Evolutionary conservation across 2,329 filamentous ascomycete species (phyloP), one percentile per base, ranked within the genome.

Genomic region (Albifimbria verrucaria): DNA sequence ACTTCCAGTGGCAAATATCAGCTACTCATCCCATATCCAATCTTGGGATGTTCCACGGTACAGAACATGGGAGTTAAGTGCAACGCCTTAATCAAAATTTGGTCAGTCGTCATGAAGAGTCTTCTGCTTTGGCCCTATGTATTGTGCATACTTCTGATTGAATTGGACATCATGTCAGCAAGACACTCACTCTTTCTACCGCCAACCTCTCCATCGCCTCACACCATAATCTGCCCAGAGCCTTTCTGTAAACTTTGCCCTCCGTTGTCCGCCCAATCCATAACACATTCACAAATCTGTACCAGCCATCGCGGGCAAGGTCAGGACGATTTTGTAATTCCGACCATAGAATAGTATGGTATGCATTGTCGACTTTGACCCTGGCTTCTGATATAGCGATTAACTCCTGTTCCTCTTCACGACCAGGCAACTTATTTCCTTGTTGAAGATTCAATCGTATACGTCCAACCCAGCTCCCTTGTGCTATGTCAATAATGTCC

Each of bases 281-380:
- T 12, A 54, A 18, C 21, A 54, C 49, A 49, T 52, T 54, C 18
- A 54, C 52, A 49, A 51, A 51, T 6, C 26, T 6, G 36, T 54
- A 54, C 24, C 20, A 23, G 0, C 45, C 44, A 3, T 4, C 20
- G 3, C 36, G 6, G 23, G 17, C 36, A 22, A 54, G 36, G 9
- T 54, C 49, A 3, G 51, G 36, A 6, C 49, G 18, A 17, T 54
- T 46, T n/a, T 11, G 15, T 7, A 43, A 25, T 22, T 54, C 52
- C 4, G 28, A 49, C 25, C 26, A 50, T 6, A 15, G 25, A 26
- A 18, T 39, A n/a, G 20, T 9, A 2, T 21, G 9, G 18, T 49
- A 24, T 1, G 32, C 18, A 17, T 43, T 45, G 4, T 21, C 28
- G n/a, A 32, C 15, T 18, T 36, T 43, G 15, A 50, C 45, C 6